These are phyloP conservation scores for Apiotrichum domesticum DNA, from an alignment of 1,284 basidiomycete species.

Conservation along the genomic window DNA sequence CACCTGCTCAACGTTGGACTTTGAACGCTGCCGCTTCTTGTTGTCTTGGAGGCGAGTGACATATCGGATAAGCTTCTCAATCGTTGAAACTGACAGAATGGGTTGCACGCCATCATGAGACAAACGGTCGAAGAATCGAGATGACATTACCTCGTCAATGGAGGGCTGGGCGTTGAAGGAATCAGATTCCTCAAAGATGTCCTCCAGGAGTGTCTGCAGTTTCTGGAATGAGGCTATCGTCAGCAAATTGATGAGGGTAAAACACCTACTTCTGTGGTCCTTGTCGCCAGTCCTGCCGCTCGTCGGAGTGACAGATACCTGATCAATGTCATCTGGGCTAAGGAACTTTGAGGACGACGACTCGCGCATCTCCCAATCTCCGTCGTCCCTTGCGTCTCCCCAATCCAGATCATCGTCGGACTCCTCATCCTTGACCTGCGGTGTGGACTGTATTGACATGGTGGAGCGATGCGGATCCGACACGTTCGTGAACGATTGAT, in stretches of 20 bases:
- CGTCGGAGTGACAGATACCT: constrained; percentile 4
- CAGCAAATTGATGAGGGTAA: neutral
- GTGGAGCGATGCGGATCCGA: neutral
- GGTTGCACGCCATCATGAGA: constrained; percentile 58
- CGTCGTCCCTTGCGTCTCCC: constrained; percentile 25
- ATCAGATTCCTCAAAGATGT: constrained; percentile 85
- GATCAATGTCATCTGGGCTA: constrained; percentile 4
- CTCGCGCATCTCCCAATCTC: constrained; percentile 31
- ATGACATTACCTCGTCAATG: constrained; percentile 49
- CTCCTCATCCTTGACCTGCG: constrained; percentile 24
- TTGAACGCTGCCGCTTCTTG: constrained; percentile 15
- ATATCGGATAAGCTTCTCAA: constrained; percentile 56
- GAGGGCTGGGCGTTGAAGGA: constrained; percentile 61
- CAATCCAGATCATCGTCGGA: constrained; percentile 38
- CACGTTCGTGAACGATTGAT: constrained; percentile 8
- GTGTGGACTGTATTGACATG: constrained; percentile 8
- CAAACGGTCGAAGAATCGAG: constrained; percentile 61
- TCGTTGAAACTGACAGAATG: constrained; percentile 55
- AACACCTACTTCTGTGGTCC: constrained; percentile 61
- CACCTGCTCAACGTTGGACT: constrained; percentile 6
- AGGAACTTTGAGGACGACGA: constrained; percentile 5
- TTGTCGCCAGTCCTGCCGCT: constrained; percentile 58
- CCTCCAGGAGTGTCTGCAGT: constrained; percentile 64
- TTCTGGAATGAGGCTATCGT: constrained; percentile 65
- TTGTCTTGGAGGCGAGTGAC: constrained; percentile 23